phyloP scores from a whole-genome alignment of 768 basidiomycete genomes.

The Postia placenta region DNA sequence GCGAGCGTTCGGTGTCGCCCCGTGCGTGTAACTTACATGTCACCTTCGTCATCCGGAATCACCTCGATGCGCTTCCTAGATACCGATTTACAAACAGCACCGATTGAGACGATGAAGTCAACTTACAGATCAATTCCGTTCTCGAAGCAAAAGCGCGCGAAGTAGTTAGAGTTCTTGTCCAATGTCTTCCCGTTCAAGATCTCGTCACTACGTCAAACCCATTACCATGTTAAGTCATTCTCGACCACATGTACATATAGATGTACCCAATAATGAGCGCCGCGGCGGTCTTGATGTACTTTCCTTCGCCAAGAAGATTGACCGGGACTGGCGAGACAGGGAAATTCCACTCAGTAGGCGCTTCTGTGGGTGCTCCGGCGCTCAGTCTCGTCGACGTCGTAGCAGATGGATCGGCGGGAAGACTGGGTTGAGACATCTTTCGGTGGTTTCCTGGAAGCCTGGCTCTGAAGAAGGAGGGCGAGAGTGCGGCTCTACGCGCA shows the following conservation, averaged over 20 bases:
- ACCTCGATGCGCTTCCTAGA: slow-evolving; percentile 83
- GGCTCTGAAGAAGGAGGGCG: not conserved
- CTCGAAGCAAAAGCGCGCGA: slow-evolving; percentile 86
- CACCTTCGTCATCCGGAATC: slow-evolving; percentile 82
- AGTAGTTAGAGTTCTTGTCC: slow-evolving; percentile 79
- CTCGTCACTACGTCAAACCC: slow-evolving; percentile 60
- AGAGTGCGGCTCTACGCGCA: not conserved
- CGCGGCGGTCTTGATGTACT: slow-evolving; percentile 66
- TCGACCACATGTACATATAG: not conserved
- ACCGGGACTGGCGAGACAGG: slow-evolving; percentile 49
- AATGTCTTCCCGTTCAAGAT: slow-evolving; percentile 90
- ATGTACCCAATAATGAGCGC: slow-evolving; percentile 72
- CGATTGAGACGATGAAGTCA: not conserved
- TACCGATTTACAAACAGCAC: not conserved
- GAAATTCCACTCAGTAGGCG: slow-evolving; percentile 29
- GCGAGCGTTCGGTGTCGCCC: not conserved
- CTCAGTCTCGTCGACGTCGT: not conserved
- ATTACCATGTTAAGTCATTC: not conserved
- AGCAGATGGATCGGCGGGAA: slow-evolving; percentile 5
- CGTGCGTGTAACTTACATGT: slow-evolving; percentile 55
- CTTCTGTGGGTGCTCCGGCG: not conserved
- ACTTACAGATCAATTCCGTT: slow-evolving; percentile 74
- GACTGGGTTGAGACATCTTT: not conserved
- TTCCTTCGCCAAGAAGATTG: slow-evolving; percentile 65
- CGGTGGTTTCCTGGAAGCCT: not conserved